A percentile compares a stretch with the other conserved stretches of the same genome.
These are phyloP conservation scores for Karstenula rhodostoma DNA, from an alignment of 2,329 filamentous ascomycete species.

Conservation along the genomic window DNA sequence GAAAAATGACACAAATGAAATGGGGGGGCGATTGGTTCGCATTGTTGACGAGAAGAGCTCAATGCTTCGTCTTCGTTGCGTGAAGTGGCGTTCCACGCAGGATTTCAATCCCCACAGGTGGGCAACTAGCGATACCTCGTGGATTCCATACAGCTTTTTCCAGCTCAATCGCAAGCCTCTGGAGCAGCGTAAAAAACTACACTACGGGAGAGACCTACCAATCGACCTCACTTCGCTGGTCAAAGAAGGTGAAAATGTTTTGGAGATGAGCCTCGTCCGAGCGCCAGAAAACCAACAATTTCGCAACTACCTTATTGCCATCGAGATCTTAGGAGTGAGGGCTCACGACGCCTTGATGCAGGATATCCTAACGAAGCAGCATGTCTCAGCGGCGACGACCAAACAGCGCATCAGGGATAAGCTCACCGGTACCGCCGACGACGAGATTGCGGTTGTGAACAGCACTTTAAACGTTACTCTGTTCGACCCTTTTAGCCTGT, in stretches of 20 bases:
- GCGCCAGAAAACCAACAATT: constrained; percentile 42
- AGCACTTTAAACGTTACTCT: constrained; percentile 54
- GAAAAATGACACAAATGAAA: constrained; percentile 31
- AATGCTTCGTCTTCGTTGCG: constrained; percentile 75
- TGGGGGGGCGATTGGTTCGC: constrained; percentile 40
- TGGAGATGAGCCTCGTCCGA: constrained; percentile 59
- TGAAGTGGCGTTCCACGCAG: constrained; percentile 52
- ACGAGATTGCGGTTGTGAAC: constrained; percentile 54
- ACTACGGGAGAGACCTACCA: constrained; percentile 79
- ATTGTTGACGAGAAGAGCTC: constrained; percentile 61
- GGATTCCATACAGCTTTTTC: constrained; percentile 75
- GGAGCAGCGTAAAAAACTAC: constrained; percentile 70
- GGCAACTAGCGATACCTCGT: constrained; percentile 69
- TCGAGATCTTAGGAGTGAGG: constrained; percentile 73
- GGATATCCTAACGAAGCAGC: constrained; percentile 31
- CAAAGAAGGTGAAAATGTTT: constrained; percentile 65
- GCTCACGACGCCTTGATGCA: constrained; percentile 50
- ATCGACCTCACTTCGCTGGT: constrained; percentile 74
- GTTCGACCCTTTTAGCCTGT: constrained; percentile 56
- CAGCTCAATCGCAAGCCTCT: constrained; percentile 67
- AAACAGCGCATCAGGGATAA: constrained; percentile 64
- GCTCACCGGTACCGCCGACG: constrained; percentile 63
- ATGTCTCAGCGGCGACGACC: constrained; percentile 59
- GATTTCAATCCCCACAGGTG: constrained; percentile 62
- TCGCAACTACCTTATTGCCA: constrained; percentile 67